Percentiles rank a stretch among this genome's conserved stretches.
Evolutionary conservation across 1,139 yeast genomes (phyloP).

Genomic region (Sugiyamaella novakii): DNA sequence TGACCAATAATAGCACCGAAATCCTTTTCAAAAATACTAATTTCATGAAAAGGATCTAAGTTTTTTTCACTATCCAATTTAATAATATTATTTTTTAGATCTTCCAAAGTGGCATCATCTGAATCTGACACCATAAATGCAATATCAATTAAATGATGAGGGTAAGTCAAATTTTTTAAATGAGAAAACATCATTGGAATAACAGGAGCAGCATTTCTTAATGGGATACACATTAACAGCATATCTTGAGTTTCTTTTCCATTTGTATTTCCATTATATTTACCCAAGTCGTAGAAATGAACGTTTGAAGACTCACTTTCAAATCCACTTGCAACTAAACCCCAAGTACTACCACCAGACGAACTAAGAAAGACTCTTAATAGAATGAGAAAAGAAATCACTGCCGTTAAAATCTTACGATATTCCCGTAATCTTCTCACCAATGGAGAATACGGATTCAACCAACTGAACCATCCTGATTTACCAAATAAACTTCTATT

Average conservation of each 20-base stretch:
- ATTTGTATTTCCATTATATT: slow-evolving; percentile 50
- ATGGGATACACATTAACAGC: slow-evolving; percentile 60
- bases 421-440: slow-evolving; percentile 1
- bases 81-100: slow-evolving; percentile 58
- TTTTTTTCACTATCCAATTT: slow-evolving; percentile 54
- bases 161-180: slow-evolving; percentile 61
- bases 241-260: slow-evolving; percentile 61
- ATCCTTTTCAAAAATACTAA: slow-evolving; percentile 60
- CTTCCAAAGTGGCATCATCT: slow-evolving; percentile 64
- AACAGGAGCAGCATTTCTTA: slow-evolving; percentile 70
- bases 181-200: slow-evolving; percentile 66
- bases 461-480: slow-evolving; percentile 1
- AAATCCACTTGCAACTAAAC: background rate
- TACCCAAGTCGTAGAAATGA: slow-evolving; percentile 53
- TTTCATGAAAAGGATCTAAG: slow-evolving; percentile 59
- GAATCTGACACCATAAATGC: slow-evolving; percentile 69
- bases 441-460: slow-evolving; percentile 10
- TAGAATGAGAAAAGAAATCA: slow-evolving; percentile 7
- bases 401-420: slow-evolving; percentile 4
- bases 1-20: slow-evolving; percentile 73
- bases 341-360: background rate
- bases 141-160: slow-evolving; percentile 64
- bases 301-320: background rate
- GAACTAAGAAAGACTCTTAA: slow-evolving; percentile 3
- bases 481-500: slow-evolving; percentile 1